Percentiles rank a stretch among this genome's conserved stretches.
These are phyloP conservation scores for Suillus paluster DNA, from an alignment of 768 basidiomycete species.

Conservation along the genomic window DNA sequence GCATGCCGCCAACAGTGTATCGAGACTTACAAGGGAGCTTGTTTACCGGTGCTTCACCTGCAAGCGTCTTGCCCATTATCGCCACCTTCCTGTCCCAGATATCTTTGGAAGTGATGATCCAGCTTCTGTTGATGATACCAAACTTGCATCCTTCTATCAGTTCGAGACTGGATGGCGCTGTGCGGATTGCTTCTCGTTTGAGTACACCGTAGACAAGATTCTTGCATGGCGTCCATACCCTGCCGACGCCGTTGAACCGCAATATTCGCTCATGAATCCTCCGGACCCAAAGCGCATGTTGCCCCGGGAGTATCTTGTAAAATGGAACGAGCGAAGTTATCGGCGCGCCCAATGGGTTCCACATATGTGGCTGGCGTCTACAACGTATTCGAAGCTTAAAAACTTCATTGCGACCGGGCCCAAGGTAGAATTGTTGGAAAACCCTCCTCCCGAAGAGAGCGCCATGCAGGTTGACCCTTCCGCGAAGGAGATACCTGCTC, in stretches of 20 bases:
- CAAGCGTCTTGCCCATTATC: constrained; percentile 83
- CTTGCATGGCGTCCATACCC: constrained; percentile 92
- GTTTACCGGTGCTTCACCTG: constrained; percentile 86
- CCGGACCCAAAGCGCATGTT: constrained; percentile 61
- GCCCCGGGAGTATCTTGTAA: constrained; percentile 92
- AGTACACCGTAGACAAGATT: constrained; percentile 77
- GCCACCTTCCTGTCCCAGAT: constrained; percentile 61
- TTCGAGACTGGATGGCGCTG: constrained; percentile 64
- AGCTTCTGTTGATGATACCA: constrained; percentile 30
- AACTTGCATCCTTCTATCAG: constrained; percentile 70
- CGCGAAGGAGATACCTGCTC: constrained; percentile 22
- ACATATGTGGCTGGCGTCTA: constrained; percentile 85
- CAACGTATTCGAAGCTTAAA: constrained; percentile 67
- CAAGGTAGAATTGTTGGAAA: constrained; percentile 65
- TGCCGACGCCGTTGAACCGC: constrained; percentile 59
- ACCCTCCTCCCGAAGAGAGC: constrained; percentile 38
- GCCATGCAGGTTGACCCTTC: constrained; percentile 33
- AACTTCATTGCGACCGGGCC: constrained; percentile 76
- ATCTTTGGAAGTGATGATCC: constrained; percentile 36
- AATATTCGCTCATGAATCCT: constrained; percentile 40
- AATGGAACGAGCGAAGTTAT: constrained; percentile 84
- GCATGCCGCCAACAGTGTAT: constrained; percentile 21
- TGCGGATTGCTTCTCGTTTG: constrained; percentile 75
- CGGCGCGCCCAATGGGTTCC: constrained; percentile 87
- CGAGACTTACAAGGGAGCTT: constrained; percentile 43